These are phyloP conservation scores for Pichia sp. DNA, from an alignment of 1,139 yeast species.

Conservation along the genomic window DNA sequence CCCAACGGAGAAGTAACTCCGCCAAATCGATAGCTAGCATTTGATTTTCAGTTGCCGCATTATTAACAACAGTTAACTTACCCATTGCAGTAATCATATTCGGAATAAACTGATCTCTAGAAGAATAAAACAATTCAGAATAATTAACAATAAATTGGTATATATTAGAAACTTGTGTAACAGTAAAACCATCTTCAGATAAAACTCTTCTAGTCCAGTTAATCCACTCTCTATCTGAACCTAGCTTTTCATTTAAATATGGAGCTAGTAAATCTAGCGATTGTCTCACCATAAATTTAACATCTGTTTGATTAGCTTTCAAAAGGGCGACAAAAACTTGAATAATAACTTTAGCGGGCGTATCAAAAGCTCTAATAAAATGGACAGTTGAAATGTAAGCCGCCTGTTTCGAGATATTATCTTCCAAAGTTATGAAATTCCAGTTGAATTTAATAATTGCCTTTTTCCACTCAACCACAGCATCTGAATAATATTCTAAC, in stretches of 20 bases:
- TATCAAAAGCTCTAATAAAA: constrained; percentile 83
- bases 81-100: constrained; percentile 95
- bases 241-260: constrained; percentile 70
- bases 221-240: constrained; percentile 72
- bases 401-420: constrained; percentile 81
- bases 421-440: constrained; percentile 88
- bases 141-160: constrained; percentile 88
- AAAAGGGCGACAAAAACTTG: constrained; percentile 89
- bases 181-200: constrained; percentile 82
- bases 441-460: constrained; percentile 91
- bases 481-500: constrained; percentile 60
- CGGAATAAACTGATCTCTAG: constrained; percentile 83
- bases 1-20: constrained; percentile 83
- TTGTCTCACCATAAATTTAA: constrained; percentile 75
- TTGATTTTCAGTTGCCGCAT: constrained; percentile 78
- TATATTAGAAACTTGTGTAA: constrained; percentile 78
- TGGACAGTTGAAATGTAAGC: constrained; percentile 86
- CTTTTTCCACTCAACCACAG: constrained; percentile 62
- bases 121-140: constrained; percentile 74
- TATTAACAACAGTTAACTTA: constrained; percentile 73
- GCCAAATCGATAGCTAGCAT: constrained; percentile 83
- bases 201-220: constrained; percentile 93
- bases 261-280: constrained; percentile 89
- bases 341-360: constrained; percentile 81
- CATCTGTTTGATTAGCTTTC: constrained; percentile 80